Evolutionary conservation across 2,329 filamentous ascomycete species (phyloP).

Genomic region (Colletotrichum salicis): DNA sequence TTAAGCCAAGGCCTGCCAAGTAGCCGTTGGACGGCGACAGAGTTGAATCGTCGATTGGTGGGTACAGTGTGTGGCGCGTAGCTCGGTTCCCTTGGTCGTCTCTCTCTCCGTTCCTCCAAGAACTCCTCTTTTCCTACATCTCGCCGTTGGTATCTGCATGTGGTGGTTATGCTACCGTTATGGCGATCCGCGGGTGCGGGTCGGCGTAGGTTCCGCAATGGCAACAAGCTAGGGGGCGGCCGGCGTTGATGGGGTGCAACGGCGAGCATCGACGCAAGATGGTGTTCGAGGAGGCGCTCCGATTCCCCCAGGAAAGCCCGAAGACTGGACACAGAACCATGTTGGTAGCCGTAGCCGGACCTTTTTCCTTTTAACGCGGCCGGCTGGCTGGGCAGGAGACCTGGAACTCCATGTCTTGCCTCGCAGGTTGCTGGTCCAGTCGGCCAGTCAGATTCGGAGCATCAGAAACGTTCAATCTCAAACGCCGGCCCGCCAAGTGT

Average conservation of each 20-base stretch:
- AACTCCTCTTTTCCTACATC: constrained; percentile 5
- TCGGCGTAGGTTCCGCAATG: constrained; percentile 22
- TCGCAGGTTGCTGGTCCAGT: neutral
- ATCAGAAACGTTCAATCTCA: constrained; percentile 35
- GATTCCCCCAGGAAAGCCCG: constrained; percentile 10
- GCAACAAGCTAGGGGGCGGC: constrained; percentile 1
- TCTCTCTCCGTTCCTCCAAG: neutral
- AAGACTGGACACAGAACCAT: neutral
- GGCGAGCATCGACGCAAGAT: constrained; percentile 2
- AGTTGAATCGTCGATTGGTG: constrained; percentile 7
- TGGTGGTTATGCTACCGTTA: neutral
- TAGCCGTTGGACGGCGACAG: neutral
- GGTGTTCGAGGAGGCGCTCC: constrained; percentile 4
- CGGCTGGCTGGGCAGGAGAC: constrained; percentile 12
- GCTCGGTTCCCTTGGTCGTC: constrained; percentile 13
- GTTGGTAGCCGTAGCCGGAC: constrained; percentile 6
- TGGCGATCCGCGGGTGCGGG: constrained; percentile 32
- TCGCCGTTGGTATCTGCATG: constrained; percentile 22
- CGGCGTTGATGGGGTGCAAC: neutral
- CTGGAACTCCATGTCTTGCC: constrained; percentile 6
- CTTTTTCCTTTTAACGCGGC: constrained; percentile 4
- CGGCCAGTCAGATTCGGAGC: constrained; percentile 31
- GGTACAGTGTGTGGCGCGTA: neutral
- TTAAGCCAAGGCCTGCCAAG: constrained; percentile 18
- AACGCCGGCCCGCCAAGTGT: constrained; percentile 31